Conservation (phyloP, 768 basidiomycete species). For the Phylloporus sp. region DNA sequence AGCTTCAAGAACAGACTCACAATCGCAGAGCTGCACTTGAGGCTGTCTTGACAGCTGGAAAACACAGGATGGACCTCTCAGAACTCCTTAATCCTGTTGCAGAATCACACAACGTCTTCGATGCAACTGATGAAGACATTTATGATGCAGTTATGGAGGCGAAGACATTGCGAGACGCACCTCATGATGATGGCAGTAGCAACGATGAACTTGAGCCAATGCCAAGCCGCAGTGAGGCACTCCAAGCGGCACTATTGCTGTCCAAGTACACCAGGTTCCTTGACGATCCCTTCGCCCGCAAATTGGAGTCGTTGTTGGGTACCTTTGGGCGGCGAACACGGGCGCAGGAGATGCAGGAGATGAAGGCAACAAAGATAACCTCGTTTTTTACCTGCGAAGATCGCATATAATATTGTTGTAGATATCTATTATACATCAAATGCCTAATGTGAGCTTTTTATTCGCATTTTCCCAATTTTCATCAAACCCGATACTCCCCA, state of each 20-base stretch:
- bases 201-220: neutral
- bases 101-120: constrained; percentile 7
- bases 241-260: neutral
- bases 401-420: too few relatives aligned
- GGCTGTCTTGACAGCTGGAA: constrained; percentile 3
- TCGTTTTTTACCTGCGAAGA: too few relatives aligned
- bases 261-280: neutral
- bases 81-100: neutral
- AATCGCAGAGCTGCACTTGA: neutral
- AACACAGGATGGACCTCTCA: neutral
- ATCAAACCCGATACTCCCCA: neutral
- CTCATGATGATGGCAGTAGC: neutral
- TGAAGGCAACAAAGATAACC: too few relatives aligned
- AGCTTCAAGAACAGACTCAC: neutral
- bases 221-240: neutral
- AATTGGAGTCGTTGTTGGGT: neutral
- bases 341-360: neutral
- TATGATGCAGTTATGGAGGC: neutral
- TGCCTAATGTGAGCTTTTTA: neutral
- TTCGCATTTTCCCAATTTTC: neutral
- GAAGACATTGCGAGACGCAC: neutral
- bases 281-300: neutral
- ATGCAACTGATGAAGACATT: neutral
- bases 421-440: neutral
- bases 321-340: neutral